Percentiles rank a stretch among this genome's conserved stretches.
Evolutionary conservation across 2,329 filamentous ascomycete species (phyloP).

Genomic region (Pseudodiploospora longispora): DNA sequence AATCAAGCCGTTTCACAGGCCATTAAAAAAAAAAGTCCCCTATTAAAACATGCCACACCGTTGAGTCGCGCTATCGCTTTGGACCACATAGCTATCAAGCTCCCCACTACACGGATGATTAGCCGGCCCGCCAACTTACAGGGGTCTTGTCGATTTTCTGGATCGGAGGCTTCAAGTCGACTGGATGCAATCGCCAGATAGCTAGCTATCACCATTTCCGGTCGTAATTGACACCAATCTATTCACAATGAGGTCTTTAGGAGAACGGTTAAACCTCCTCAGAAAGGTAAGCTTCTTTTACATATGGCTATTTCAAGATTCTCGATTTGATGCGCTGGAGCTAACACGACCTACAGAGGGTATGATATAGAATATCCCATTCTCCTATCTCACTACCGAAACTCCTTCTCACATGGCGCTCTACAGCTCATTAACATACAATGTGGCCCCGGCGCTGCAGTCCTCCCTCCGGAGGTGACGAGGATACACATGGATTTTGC

Average conservation of each 20-base stretch:
- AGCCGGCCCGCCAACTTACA: constrained; percentile 14
- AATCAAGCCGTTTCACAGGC: not conserved
- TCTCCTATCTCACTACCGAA: constrained; percentile 8
- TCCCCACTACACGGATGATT: constrained; percentile 14
- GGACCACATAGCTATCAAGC: not conserved
- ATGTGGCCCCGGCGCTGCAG: constrained; percentile 73
- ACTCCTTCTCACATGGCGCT: constrained; percentile 18
- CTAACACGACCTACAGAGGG: constrained; percentile 31
- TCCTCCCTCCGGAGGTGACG: constrained; percentile 68
- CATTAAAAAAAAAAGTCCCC: constrained; percentile 3
- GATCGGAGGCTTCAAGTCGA: not conserved
- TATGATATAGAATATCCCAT: constrained; percentile 19
- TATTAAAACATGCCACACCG: not conserved
- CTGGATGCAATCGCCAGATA: not conserved
- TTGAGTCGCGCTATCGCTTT: not conserved
- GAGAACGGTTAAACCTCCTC: constrained; percentile 66
- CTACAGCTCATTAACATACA: constrained; percentile 64
- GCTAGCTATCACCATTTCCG: constrained; percentile 1
- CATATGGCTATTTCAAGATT: not conserved
- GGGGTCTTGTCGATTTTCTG: constrained; percentile 20
- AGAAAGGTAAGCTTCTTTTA: constrained; percentile 50
- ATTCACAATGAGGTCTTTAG: constrained; percentile 36
- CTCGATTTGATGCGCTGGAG: not conserved
- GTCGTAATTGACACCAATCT: constrained; percentile 4
- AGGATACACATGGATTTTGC: constrained; percentile 70